Percentiles rank a stretch among this genome's conserved stretches.
Evolutionary conservation across 352 stramenopile species (phyloP).

Genomic region (Phytophthora kernoviae): DNA sequence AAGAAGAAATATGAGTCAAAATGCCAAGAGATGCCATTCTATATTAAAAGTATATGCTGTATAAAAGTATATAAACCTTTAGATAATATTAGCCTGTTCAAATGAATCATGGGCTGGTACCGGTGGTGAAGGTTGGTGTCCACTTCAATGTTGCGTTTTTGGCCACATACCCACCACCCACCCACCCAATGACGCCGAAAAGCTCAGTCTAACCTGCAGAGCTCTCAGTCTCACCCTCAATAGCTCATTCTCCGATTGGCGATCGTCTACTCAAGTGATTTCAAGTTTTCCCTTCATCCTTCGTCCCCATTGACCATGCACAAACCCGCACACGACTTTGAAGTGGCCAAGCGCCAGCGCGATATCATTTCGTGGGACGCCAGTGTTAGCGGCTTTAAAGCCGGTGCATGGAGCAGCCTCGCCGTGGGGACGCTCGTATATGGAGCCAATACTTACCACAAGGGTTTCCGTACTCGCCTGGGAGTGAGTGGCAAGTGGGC

Average conservation of each 20-base stretch:
- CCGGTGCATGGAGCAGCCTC: conserved; percentile 26
- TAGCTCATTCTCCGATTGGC: conserved; percentile 14
- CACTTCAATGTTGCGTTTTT: too few relatives aligned
- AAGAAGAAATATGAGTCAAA: too few relatives aligned
- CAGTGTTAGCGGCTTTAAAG: conserved; percentile 36
- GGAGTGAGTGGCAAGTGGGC: conserved; percentile 49
- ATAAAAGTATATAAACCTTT: too few relatives aligned
- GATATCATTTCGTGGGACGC: conserved; percentile 45
- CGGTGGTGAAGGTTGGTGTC: too few relatives aligned
- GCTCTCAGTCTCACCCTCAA: too few relatives aligned
- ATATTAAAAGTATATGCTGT: too few relatives aligned
- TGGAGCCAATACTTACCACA: conserved; percentile 39
- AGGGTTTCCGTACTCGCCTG: conserved; percentile 43
- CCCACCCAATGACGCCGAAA: too few relatives aligned
- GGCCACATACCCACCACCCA: too few relatives aligned
- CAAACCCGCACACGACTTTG: conserved; percentile 27
- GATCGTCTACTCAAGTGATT: conserved; percentile 5
- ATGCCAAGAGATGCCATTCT: too few relatives aligned
- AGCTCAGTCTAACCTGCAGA: too few relatives aligned
- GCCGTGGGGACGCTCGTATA: conserved; percentile 28
- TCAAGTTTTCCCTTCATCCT: background rate
- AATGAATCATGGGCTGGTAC: too few relatives aligned
- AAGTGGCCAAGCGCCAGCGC: conserved; percentile 26
- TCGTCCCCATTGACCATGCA: conserved; percentile 12
- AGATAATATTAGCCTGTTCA: too few relatives aligned